A percentile compares a stretch with the other conserved stretches of the same genome.
phyloP scores from a whole-genome alignment of 768 basidiomycete genomes.

The Tephrocybe sp. region DNA sequence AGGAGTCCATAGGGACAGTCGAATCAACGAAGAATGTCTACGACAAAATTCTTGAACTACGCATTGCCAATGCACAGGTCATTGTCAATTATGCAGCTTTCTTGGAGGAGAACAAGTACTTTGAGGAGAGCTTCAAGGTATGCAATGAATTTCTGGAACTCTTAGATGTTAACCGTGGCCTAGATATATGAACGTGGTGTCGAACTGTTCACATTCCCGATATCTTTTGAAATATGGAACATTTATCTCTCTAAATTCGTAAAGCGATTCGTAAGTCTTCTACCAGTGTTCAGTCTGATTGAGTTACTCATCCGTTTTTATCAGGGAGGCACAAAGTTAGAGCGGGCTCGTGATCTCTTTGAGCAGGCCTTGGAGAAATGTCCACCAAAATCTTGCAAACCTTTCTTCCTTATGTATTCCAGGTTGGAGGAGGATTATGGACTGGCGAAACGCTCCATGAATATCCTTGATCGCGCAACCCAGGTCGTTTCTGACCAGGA shows the following conservation, averaged over 20 bases:
- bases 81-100: slow-evolving; percentile 97
- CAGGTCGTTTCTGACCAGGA: slow-evolving; percentile 84
- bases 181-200: slow-evolving; percentile 96
- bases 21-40: slow-evolving; percentile 91
- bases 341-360: slow-evolving; percentile 95
- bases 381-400: slow-evolving; percentile 91
- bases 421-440: slow-evolving; percentile 93
- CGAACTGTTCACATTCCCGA: slow-evolving; percentile 95
- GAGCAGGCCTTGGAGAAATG: slow-evolving; percentile 98
- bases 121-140: slow-evolving; percentile 97
- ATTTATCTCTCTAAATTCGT: slow-evolving; percentile 97
- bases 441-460: slow-evolving; percentile 93
- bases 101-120: slow-evolving; percentile 96
- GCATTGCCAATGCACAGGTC: slow-evolving; percentile 96
- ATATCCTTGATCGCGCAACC: slow-evolving; percentile 91
- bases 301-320: background rate
- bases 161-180: slow-evolving; percentile 4
- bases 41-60: slow-evolving; percentile 93
- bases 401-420: slow-evolving; percentile 95
- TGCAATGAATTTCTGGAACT: too few species aligned
- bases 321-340: slow-evolving; percentile 90
- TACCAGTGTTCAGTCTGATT: background rate
- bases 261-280: slow-evolving; percentile 80
- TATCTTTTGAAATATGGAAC: slow-evolving; percentile 99
- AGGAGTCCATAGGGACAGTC: slow-evolving; percentile 94